Conservation (phyloP, 805 yeast species). For the Debaryomyces castellii region DNA sequence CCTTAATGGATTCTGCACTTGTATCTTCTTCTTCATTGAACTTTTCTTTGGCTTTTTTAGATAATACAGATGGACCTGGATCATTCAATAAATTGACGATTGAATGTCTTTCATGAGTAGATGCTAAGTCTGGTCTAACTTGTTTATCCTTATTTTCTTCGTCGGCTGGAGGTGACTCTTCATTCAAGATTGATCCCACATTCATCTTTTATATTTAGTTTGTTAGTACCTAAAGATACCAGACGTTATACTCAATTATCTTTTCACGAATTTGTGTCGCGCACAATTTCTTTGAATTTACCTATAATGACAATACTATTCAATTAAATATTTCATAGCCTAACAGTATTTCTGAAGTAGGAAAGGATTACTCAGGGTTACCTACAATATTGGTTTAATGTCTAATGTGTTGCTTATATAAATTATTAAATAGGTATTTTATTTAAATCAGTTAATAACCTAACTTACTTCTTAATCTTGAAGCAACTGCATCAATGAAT, state of each 20-base stretch:
- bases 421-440: background rate
- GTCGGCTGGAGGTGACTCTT: slow-evolving; percentile 28
- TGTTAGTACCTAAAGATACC: background rate
- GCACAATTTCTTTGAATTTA: background rate
- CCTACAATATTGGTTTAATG: background rate
- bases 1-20: slow-evolving; percentile 10
- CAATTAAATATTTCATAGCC: too few relatives aligned
- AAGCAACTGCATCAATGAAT: slow-evolving; percentile 79
- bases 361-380: too few relatives aligned
- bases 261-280: background rate
- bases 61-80: slow-evolving; percentile 7
- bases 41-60: background rate
- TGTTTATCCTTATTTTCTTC: slow-evolving; percentile 9
- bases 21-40: slow-evolving; percentile 10
- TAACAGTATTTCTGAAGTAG: too few relatives aligned
- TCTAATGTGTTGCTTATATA: background rate
- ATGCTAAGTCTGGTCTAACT: slow-evolving; percentile 2
- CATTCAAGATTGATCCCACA: slow-evolving; percentile 38
- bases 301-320: background rate
- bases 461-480: slow-evolving; percentile 49
- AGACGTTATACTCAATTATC: background rate
- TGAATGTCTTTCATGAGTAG: slow-evolving; percentile 25
- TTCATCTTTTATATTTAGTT: slow-evolving; percentile 21
- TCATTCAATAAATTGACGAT: slow-evolving; percentile 29
- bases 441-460: slow-evolving; percentile 3